A percentile compares a stretch with the other conserved stretches of the same genome.
Evolutionary conservation across 345 rosid species (phyloP).

Genomic region (Citrus trifoliata): DNA sequence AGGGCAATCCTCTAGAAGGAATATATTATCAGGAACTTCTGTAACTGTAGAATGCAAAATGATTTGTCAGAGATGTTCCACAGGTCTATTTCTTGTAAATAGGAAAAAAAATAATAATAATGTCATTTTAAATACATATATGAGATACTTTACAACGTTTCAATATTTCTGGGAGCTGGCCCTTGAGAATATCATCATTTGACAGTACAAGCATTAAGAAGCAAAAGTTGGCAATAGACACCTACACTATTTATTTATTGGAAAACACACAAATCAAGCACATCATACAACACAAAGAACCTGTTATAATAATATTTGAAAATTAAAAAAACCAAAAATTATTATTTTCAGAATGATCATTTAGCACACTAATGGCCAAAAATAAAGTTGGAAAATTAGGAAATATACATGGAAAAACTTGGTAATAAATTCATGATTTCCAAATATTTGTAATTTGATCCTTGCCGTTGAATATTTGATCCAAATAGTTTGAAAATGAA

Average conservation of each 20-base stretch:
- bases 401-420: neutral
- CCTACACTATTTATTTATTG: neutral
- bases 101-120: neutral
- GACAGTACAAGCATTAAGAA: neutral
- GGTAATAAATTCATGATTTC: neutral
- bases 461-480: neutral
- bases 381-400: neutral
- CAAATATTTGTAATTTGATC: neutral
- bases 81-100: neutral
- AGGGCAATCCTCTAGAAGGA: constrained; percentile 89
- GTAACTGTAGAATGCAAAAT: constrained; percentile 46
- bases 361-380: neutral
- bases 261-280: neutral
- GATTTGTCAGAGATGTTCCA: constrained; percentile 4
- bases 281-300: neutral
- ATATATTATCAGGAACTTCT: constrained; percentile 64
- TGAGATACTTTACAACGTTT: neutral
- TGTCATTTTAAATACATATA: neutral
- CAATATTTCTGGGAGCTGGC: neutral
- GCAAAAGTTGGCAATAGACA: neutral
- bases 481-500: neutral
- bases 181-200: neutral
- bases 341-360: neutral
- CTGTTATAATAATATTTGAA: neutral
- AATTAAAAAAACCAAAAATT: neutral